Conservation (phyloP, 1,284 basidiomycete species). For the Rhodotorula sp. region DNA sequence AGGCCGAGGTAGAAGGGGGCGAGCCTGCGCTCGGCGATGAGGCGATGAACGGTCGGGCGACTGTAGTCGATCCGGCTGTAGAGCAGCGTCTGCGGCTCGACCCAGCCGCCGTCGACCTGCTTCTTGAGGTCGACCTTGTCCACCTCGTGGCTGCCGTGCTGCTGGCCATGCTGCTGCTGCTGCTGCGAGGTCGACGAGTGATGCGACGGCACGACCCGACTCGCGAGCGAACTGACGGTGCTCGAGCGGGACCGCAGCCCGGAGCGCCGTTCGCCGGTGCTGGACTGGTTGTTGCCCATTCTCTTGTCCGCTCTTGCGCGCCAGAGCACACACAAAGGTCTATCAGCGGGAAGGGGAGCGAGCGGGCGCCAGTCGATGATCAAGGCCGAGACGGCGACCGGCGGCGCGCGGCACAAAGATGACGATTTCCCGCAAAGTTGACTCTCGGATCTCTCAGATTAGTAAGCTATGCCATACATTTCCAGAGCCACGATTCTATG, state of each 20-base stretch:
- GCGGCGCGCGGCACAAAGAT: too few relatives aligned
- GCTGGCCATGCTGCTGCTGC: not conserved
- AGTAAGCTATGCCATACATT: too few relatives aligned
- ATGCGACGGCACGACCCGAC: not conserved
- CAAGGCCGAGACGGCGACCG: too few relatives aligned
- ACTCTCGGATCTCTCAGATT: too few relatives aligned
- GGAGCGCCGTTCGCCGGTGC: constrained; percentile 1
- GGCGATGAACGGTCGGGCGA: constrained; percentile 72
- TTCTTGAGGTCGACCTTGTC: not conserved
- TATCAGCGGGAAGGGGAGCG: too few relatives aligned
- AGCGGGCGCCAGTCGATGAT: too few relatives aligned
- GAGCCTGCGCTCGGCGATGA: constrained; percentile 81
- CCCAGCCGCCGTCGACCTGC: constrained; percentile 65
- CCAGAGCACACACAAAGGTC: not conserved
- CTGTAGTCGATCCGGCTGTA: constrained; percentile 81
- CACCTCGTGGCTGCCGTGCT: not conserved
- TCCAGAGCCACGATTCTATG: too few relatives aligned
- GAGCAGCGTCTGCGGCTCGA: constrained; percentile 86
- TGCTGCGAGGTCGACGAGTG: not conserved
- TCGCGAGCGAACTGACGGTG: constrained; percentile 12
- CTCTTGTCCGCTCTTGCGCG: not conserved
- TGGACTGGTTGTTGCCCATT: constrained; percentile 36
- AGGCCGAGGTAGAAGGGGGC: constrained; percentile 95
- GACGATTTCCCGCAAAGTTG: too few relatives aligned
- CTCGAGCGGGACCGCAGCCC: constrained; percentile 16